These are phyloP conservation scores for Spinacia oleracea DNA, from an alignment of 179 eudicot species.

Conservation along the genomic window DNA sequence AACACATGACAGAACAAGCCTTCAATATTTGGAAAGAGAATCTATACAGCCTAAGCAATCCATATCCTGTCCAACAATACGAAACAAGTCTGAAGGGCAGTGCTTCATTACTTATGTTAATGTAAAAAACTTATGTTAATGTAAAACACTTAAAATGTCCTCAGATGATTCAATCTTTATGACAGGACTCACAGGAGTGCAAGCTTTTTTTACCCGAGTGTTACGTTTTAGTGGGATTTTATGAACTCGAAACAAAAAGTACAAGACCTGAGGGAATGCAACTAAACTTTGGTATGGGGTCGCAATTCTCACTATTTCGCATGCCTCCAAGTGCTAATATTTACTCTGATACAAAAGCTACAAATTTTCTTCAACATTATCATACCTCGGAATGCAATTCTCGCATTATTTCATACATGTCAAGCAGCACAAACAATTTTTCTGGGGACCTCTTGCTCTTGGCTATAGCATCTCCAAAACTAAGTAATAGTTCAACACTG, in stretches of 20 bases:
- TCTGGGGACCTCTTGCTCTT: slow-evolving; percentile 98
- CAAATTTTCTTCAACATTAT: not conserved
- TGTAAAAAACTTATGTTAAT: not conserved
- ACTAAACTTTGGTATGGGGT: not conserved
- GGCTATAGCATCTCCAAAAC: slow-evolving; percentile 97
- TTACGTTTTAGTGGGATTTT: not conserved
- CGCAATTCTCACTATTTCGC: not conserved
- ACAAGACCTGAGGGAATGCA: slow-evolving; percentile 1
- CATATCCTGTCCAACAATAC: not conserved
- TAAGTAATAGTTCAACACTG: slow-evolving; percentile 84
- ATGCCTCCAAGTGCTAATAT: not conserved
- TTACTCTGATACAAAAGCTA: not conserved
- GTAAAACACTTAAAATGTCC: not conserved
- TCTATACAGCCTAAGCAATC: not conserved
- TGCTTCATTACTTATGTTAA: not conserved
- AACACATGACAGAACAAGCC: slow-evolving; percentile 14
- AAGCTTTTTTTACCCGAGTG: not conserved
- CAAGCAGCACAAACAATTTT: slow-evolving; percentile 88
- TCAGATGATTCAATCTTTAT: not conserved
- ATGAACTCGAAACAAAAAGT: not conserved
- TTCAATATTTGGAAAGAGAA: not conserved
- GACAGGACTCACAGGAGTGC: slow-evolving; percentile 4
- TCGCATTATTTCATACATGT: slow-evolving; percentile 98
- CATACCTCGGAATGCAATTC: slow-evolving; percentile 91
- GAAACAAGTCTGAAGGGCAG: not conserved